Conservation (phyloP, 2,329 filamentous ascomycete genomes). For the Aureobasidium leucospermi region DNA sequence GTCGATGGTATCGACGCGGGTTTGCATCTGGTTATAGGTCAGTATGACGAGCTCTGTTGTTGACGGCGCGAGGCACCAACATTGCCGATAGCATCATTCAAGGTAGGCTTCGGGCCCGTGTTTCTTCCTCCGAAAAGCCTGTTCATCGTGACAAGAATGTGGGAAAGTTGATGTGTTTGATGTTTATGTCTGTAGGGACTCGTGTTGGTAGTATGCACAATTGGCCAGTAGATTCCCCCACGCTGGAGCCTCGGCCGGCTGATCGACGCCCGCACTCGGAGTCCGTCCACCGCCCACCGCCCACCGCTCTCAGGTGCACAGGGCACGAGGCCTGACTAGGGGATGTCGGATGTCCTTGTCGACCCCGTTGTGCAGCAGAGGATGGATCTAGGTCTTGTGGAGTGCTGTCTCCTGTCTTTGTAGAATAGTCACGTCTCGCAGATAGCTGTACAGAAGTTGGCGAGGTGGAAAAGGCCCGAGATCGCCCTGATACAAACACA, state of each 20-base stretch:
- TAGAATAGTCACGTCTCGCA: background rate
- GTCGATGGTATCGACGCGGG: conserved; percentile 77
- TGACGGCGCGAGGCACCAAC: conserved; percentile 37
- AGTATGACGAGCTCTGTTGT: conserved; percentile 14
- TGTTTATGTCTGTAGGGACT: background rate
- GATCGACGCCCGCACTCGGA: background rate
- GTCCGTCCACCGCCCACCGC: background rate
- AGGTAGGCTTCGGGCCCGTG: conserved; percentile 81
- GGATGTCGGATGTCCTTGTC: background rate
- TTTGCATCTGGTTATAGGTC: conserved; percentile 55
- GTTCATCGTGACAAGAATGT: conserved; percentile 60
- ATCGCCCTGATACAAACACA: background rate
- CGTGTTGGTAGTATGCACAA: background rate
- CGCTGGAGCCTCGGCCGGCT: background rate
- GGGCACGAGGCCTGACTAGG: background rate
- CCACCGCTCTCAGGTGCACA: background rate
- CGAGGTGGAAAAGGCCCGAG: background rate
- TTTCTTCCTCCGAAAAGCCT: conserved; percentile 87
- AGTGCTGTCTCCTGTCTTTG: background rate
- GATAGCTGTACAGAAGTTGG: background rate
- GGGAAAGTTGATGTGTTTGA: background rate
- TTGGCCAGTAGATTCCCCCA: background rate
- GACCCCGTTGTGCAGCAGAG: background rate
- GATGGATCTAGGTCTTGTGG: background rate
- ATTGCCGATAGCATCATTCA: conserved; percentile 74